Evolutionary conservation across 2,329 filamentous ascomycete genomes (phyloP).

Genomic region (Daldinia sp.): DNA sequence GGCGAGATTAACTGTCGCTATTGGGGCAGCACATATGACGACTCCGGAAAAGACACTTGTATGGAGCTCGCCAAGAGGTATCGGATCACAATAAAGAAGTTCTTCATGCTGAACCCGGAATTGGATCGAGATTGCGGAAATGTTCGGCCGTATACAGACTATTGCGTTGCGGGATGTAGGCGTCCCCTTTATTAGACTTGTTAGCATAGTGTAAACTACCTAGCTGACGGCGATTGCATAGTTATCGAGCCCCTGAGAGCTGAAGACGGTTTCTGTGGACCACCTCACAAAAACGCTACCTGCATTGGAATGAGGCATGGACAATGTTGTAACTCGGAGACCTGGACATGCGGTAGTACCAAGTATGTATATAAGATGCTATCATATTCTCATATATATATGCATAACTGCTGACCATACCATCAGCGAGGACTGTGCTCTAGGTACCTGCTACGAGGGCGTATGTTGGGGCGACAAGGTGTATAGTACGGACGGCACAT

Average conservation of each 20-base stretch:
- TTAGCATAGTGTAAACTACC: neutral
- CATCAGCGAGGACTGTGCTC: slow-evolving; percentile 44
- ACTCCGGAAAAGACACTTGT: neutral
- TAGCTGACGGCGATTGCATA: slow-evolving; percentile 22
- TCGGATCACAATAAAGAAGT: neutral
- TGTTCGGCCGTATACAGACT: slow-evolving; percentile 43
- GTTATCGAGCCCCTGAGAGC: slow-evolving; percentile 42
- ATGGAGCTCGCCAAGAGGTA: neutral
- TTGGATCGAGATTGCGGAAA: slow-evolving; percentile 43
- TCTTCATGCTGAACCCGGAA: slow-evolving; percentile 38
- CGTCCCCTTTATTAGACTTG: neutral
- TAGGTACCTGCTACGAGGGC: slow-evolving; percentile 48
- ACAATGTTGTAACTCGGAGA: slow-evolving; percentile 48
- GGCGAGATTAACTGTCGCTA: slow-evolving; percentile 5
- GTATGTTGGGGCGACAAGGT: slow-evolving; percentile 42
- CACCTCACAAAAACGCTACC: slow-evolving; percentile 45
- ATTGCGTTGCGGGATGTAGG: slow-evolving; percentile 46
- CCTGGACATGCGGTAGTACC: slow-evolving; percentile 44
- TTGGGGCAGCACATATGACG: neutral
- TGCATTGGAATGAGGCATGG: slow-evolving; percentile 41
- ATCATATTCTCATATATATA: neutral
- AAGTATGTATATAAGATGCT: slow-evolving; percentile 38
- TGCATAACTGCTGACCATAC: neutral
- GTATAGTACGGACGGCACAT: slow-evolving; percentile 45
- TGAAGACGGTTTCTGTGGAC: slow-evolving; percentile 46